Base-by-base conservation (phyloP, 1,139 yeast species). In the Geotrichum aggregatum region DNA sequence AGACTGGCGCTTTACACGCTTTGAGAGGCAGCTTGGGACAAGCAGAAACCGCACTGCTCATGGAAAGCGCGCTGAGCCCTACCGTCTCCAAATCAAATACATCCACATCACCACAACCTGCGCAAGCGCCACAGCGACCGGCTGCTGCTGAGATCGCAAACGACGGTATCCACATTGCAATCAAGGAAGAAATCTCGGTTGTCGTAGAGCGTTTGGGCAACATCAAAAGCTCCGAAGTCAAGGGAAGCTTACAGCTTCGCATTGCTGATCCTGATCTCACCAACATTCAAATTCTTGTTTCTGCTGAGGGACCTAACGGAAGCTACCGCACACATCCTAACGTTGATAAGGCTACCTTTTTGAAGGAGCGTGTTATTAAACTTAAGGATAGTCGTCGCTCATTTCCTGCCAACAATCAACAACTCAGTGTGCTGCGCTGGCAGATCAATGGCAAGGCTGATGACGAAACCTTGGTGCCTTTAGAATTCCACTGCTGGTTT, bases 281-380 rank as follows among this genome's bases (percentile, higher is more conserved):
- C 19, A 78, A 78, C 59, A 78, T 88, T 54, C 80, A 79, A 66
- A 76, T 91, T 54, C 67, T 80, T 57, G 75, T 91, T 57, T 67
- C 74, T 46, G 74, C 82, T 39, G 76, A 70, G 44, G 75, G 74
- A 50, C 71, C 74, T 42, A 68, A 74, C 18, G 57, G 74, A 34
- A 92, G 84, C 66, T 92, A 81, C 75, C 91, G 91, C 70, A 88
- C 98, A 28, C 97, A 92, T 72, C 98, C 98, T 58, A 89, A 91
- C 67, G 95, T 92, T 59, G 97, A 92, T 72, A 84, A 87, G 66
- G 74, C 74, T 47, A 71, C 80, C 63, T 92, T 91, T 69, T 75
- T 78, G 45, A 68, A 76, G 22, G 69, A 75, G 30, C 76, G 78
- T 57, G 71, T 78, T 41, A 82, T 92, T 65, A 84, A 85, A 1